Conservation (phyloP, 2,329 filamentous ascomycete species). For the Fusarium xylarioides region DNA sequence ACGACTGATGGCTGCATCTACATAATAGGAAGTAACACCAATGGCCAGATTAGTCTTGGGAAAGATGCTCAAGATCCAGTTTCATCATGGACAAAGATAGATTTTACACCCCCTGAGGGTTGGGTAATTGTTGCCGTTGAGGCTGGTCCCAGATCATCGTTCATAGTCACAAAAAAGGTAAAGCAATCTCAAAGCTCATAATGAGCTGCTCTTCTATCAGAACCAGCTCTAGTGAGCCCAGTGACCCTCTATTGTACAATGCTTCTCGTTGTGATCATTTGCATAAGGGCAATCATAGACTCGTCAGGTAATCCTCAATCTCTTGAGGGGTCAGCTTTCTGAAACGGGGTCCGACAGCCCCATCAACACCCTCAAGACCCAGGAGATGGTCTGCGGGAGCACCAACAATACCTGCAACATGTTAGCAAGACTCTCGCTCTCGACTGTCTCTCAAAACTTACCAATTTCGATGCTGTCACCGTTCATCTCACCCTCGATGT, state of each 20-base stretch:
- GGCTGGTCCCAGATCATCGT: conserved; percentile 60
- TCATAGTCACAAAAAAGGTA: conserved; percentile 53
- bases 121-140: conserved; percentile 53
- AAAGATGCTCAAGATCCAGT: conserved; percentile 15
- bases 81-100: conserved; percentile 50
- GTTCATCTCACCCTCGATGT: conserved; percentile 99
- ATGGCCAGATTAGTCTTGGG: conserved; percentile 67
- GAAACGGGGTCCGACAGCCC: conserved; percentile 85
- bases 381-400: conserved; percentile 92
- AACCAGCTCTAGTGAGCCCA: conserved; percentile 48
- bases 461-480: conserved; percentile 98
- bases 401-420: conserved; percentile 81
- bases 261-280: conserved; percentile 41
- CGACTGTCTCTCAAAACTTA: conserved; percentile 52
- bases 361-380: conserved; percentile 88
- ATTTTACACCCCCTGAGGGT: conserved; percentile 40
- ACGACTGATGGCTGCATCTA: conserved; percentile 60
- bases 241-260: conserved; percentile 61
- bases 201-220: conserved; percentile 25
- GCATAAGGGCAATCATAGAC: conserved; percentile 72
- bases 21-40: conserved; percentile 64
- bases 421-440: conserved; percentile 32
- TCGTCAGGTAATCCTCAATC: conserved; percentile 99
- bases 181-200: conserved; percentile 19
- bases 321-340: conserved; percentile 96